Evolutionary conservation across 305 asterid species (phyloP).

Genomic region (Caryopteris hybrid): DNA sequence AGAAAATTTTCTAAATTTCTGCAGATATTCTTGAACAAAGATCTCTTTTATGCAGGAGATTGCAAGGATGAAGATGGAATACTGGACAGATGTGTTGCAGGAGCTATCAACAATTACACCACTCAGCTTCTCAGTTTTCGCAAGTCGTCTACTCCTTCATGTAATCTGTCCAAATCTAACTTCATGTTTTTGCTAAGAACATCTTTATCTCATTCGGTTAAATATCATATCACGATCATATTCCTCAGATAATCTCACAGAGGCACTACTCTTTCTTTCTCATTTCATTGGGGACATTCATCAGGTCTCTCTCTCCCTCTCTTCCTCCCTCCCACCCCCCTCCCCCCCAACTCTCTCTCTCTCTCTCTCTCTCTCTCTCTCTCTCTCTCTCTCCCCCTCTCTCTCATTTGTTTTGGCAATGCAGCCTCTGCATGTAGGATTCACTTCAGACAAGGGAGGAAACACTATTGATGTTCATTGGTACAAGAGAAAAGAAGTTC

Average conservation of each 20-base stretch:
- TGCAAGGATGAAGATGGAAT: constrained; percentile 82
- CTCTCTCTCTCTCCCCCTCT: constrained; percentile 28
- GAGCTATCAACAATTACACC: constrained; percentile 91
- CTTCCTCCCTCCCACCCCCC: too few species aligned
- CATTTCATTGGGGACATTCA: constrained; percentile 90
- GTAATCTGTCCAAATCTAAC: constrained; percentile 17
- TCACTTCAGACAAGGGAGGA: constrained; percentile 65
- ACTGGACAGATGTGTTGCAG: constrained; percentile 74
- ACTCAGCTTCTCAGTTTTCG: constrained; percentile 60
- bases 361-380: constrained; percentile 43
- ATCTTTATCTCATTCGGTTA: neutral
- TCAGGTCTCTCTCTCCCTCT: constrained; percentile 42
- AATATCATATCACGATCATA: neutral
- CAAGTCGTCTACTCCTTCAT: constrained; percentile 25
- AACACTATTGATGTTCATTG: constrained; percentile 80
- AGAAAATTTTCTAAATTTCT: neutral
- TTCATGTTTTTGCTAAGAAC: neutral
- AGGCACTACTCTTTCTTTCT: constrained; percentile 81
- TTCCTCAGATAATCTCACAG: constrained; percentile 78
- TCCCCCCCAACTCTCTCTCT: constrained; percentile 89
- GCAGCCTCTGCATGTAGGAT: constrained; percentile 90
- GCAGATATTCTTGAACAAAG: neutral
- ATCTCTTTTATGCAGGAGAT: constrained; percentile 47
- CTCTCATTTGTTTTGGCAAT: neutral
- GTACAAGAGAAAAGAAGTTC: constrained; percentile 67